Evolutionary conservation across 177 flowering plant genomes (phyloP).

Genomic region (Vitis hybrid): DNA sequence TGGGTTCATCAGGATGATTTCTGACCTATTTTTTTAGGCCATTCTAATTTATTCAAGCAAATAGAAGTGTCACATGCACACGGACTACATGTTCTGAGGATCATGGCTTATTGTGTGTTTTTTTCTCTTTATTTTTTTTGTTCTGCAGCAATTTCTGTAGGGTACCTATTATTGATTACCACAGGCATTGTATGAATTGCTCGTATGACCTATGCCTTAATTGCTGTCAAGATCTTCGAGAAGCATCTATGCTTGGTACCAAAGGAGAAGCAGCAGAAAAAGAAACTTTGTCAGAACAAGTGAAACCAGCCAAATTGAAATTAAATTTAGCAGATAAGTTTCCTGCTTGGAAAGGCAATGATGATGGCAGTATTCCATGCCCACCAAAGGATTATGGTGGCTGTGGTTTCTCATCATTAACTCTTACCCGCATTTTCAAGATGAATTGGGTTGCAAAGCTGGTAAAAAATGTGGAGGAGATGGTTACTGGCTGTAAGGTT

Average conservation of each 20-base stretch:
- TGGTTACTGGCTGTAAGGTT: constrained; percentile 83
- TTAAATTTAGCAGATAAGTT: constrained; percentile 31
- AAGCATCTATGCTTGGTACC: constrained; percentile 31
- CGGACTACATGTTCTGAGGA: not conserved
- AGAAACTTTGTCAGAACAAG: constrained; percentile 20
- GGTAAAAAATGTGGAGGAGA: constrained; percentile 87
- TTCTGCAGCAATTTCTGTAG: constrained; percentile 78
- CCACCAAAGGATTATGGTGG: constrained; percentile 83
- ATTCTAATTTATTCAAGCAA: not conserved
- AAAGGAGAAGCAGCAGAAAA: constrained; percentile 25
- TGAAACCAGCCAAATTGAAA: constrained; percentile 26
- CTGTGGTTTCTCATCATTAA: constrained; percentile 59
- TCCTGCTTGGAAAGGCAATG: constrained; percentile 67
- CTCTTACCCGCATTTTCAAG: constrained; percentile 79
- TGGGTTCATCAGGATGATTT: not conserved
- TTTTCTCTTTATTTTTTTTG: not conserved
- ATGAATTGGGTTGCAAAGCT: constrained; percentile 97
- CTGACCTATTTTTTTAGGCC: not conserved
- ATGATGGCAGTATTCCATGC: constrained; percentile 83
- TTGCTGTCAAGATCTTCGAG: constrained; percentile 83
- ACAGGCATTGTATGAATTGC: constrained; percentile 83
- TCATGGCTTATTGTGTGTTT: not conserved
- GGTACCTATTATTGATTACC: constrained; percentile 86
- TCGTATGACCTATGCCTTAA: constrained; percentile 82
- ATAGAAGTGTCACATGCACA: not conserved